Evolutionary conservation across 768 basidiomycete species (phyloP).

Genomic region (Tulasnella sp.): DNA sequence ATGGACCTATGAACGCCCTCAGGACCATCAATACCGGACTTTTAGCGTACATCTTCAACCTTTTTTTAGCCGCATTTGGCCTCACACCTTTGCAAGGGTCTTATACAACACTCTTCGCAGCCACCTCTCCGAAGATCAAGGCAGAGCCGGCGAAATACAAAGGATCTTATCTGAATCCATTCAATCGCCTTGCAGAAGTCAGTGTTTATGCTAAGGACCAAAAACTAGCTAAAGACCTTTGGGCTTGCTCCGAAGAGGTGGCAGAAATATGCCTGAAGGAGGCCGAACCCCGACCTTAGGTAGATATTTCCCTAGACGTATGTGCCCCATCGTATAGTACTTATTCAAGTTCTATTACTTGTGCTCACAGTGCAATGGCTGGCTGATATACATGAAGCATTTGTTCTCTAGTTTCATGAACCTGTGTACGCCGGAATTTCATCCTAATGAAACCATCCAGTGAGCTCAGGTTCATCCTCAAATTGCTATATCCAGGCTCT

Average conservation of each 20-base stretch:
- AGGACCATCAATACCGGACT: not conserved
- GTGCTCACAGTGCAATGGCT: too few species aligned
- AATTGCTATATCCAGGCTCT: too few species aligned
- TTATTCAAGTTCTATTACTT: too few species aligned
- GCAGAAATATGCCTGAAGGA: slow-evolving; percentile 21
- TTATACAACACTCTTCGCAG: slow-evolving; percentile 30
- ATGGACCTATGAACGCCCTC: slow-evolving; percentile 33
- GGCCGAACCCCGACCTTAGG: not conserved
- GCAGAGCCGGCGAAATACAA: slow-evolving; percentile 3
- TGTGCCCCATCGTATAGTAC: too few species aligned
- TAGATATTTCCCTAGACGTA: too few species aligned
- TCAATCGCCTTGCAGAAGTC: not conserved
- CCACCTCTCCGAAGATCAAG: slow-evolving; percentile 26
- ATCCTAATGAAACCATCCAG: too few species aligned
- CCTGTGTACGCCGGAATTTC: too few species aligned
- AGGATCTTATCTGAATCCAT: slow-evolving; percentile 28
- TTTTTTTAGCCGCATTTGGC: not conserved
- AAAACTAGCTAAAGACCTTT: slow-evolving; percentile 18
- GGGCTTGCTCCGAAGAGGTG: slow-evolving; percentile 28
- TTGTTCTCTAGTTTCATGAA: too few species aligned
- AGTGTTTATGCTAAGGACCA: slow-evolving; percentile 13
- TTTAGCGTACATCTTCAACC: not conserved
- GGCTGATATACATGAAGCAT: too few species aligned
- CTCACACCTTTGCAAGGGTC: slow-evolving; percentile 19
- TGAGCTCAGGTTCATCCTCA: too few species aligned